A percentile compares a stretch with the other conserved stretches of the same genome.
Conservation (phyloP, 768 basidiomycete species). For the Auriscalpium microsporum region DNA sequence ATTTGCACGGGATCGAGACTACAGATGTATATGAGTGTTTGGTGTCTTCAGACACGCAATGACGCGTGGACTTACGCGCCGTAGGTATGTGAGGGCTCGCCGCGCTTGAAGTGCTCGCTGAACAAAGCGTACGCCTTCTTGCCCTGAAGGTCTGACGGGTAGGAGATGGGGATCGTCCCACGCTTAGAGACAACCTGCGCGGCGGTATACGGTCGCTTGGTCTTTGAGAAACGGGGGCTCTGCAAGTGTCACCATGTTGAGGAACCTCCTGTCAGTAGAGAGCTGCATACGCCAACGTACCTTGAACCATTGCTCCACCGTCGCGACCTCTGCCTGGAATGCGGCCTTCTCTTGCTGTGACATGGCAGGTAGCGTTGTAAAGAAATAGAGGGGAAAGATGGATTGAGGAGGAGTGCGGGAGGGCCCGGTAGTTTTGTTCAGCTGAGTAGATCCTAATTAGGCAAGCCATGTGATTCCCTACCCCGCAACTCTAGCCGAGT, state of each 20-base stretch:
- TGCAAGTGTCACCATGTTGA: constrained; percentile 22
- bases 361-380: constrained; percentile 32
- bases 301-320: constrained; percentile 91
- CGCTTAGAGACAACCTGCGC: constrained; percentile 91
- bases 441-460: background rate
- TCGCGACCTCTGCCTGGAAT: constrained; percentile 75
- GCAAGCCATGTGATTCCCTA: background rate
- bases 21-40: constrained; percentile 1
- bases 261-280: background rate
- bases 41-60: background rate
- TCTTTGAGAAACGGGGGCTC: constrained; percentile 80
- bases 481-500: background rate
- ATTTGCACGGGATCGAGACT: constrained; percentile 97
- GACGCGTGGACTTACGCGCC: constrained; percentile 81
- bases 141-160: constrained; percentile 76
- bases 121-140: constrained; percentile 82
- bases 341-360: constrained; percentile 45
- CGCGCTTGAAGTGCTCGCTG: constrained; percentile 63
- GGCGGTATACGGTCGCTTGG: constrained; percentile 89
- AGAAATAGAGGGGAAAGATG: background rate
- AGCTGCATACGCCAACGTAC: constrained; percentile 30
- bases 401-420: constrained; percentile 7
- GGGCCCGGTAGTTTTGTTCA: constrained; percentile 12
- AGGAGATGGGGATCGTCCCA: constrained; percentile 76
- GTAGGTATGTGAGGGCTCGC: constrained; percentile 90